Base-by-base conservation (phyloP, 2,329 filamentous ascomycete species). In the Dendrostoma leiphaemia region DNA sequence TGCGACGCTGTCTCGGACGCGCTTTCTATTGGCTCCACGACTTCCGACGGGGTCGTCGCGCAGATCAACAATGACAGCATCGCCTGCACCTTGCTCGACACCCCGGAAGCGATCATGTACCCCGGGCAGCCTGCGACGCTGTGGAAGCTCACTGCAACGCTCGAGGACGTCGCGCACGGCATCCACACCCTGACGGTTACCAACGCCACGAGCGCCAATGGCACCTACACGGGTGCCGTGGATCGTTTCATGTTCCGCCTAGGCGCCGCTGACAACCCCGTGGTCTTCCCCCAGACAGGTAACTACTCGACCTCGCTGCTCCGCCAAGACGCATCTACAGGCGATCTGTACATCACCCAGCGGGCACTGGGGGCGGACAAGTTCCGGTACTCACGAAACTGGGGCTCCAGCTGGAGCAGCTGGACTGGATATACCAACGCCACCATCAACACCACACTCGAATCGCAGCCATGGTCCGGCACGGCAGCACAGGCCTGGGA, bases 231-330 rank as follows among this genome's bases (percentile, higher is more conserved):
- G 0, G 70, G 76, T 45, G 72, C 81, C 0, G 67, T 74, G n/a
- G 84, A 88, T 57, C 78, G 80, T 54, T 85, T 87, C 65, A 70
- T 87, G 59, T 71, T 87, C 61, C 81, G 84, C 15, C 71, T 86
- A 47, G 84, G 84, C 32, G 72, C 78, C 57, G 62, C 60, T 3
- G 71, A 80, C 56, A 87, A 87, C 62, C 83, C 83, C 0, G 76
- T 87, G 46, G 72, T 85, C 0, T 86, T 83, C 61, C 79, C 80
- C 0, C 62, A 62, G 3, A 66, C 69, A 2, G 80, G 81, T 26
- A 86, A 86, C 61, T 86, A 85, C 65, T 83, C 82, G 5, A 71
- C 69, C 6, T 72, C 69, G 4, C 71, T 86, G 2, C 70, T 87
- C 21, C 43, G 15, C 52, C 67, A 73, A 44, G 64, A 75, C 26